Evolutionary conservation across 75 land plant genomes (phyloP).

Genomic region (Chamaecyparis obtusa): DNA sequence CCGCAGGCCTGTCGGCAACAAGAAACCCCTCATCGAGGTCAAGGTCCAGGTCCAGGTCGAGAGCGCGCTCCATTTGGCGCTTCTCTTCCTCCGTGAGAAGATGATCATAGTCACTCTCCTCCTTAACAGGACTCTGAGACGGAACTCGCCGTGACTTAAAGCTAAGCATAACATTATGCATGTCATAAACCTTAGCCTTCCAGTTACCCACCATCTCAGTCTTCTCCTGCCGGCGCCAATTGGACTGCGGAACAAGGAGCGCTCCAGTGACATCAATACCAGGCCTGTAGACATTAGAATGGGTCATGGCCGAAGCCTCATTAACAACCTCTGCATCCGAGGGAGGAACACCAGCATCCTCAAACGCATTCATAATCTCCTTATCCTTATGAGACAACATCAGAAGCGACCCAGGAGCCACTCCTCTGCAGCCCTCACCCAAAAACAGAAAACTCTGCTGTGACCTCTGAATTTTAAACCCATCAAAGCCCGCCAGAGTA

Average conservation of each 20-base stretch:
- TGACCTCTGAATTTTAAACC: constrained; percentile 46
- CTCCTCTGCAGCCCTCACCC: constrained; percentile 35
- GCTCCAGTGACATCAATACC: constrained; percentile 51
- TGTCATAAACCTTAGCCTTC: constrained; percentile 56
- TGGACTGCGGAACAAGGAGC: constrained; percentile 32
- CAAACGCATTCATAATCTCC: constrained; percentile 49
- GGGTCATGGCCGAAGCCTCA: constrained; percentile 49
- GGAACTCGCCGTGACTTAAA: constrained; percentile 49
- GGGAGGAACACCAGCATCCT: constrained; percentile 40
- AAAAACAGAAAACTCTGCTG: constrained; percentile 48
- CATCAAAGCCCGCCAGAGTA: constrained; percentile 50
- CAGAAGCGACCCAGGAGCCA: constrained; percentile 52
- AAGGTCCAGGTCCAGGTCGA: constrained; percentile 18
- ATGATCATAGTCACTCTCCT: constrained; percentile 15
- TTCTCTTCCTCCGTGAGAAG: constrained; percentile 48
- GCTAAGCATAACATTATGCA: constrained; percentile 48
- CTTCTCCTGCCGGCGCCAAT: constrained; percentile 54
- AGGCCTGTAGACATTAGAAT: constrained; percentile 55
- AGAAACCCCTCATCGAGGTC: constrained; percentile 45
- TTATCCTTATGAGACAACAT: constrained; percentile 49
- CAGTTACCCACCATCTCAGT: constrained; percentile 46
- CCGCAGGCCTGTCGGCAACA: constrained; percentile 26
- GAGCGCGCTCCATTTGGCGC: constrained; percentile 34
- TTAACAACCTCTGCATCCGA: constrained; percentile 41
- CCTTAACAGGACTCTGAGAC: constrained; percentile 9